These are phyloP conservation scores for Xerocomellus dryophilus DNA, from an alignment of 768 basidiomycete genomes.

Conservation along the genomic window DNA sequence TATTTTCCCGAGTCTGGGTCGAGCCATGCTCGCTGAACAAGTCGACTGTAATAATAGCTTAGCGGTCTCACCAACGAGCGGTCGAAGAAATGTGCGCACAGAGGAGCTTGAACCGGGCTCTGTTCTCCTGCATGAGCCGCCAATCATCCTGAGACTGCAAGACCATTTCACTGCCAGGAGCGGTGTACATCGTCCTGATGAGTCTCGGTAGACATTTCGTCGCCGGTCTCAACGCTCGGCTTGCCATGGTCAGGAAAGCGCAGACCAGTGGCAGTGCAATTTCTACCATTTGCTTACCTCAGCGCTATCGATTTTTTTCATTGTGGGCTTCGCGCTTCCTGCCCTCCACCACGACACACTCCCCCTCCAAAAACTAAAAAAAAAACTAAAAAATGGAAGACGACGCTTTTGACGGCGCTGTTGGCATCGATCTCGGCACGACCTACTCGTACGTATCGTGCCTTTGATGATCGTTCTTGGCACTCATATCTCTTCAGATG, in stretches of 20 bases:
- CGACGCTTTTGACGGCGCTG: constrained; percentile 84
- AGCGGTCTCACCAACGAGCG: constrained; percentile 6
- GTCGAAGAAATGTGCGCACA: constrained; percentile 40
- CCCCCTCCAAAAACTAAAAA: constrained; percentile 23
- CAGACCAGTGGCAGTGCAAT: constrained; percentile 32
- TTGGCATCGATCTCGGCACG: constrained; percentile 96
- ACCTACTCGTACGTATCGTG: constrained; percentile 79
- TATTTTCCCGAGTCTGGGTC: constrained; percentile 60
- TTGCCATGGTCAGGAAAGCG: constrained; percentile 25
- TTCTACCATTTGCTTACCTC: constrained; percentile 49
- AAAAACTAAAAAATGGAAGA: constrained; percentile 73
- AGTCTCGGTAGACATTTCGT: constrained; percentile 24
- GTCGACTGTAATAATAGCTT: constrained; percentile 43
- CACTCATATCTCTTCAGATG: constrained; percentile 54
- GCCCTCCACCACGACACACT: constrained; percentile 34
- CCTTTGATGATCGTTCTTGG: constrained; percentile 17
- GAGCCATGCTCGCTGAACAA: constrained; percentile 74
- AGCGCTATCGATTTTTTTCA: constrained; percentile 43
- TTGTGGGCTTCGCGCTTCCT: constrained; percentile 14
- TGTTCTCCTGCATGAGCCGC: constrained; percentile 56
- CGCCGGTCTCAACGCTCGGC: constrained; percentile 22
- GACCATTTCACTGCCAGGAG: constrained; percentile 28
- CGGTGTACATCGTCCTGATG: constrained; percentile 29
- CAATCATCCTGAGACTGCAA: constrained; percentile 60
- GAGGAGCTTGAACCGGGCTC: constrained; percentile 53